Evolutionary conservation across 192 early-diverging fungal genomes (phyloP).

Genomic region (Funneliformis mosseae): DNA sequence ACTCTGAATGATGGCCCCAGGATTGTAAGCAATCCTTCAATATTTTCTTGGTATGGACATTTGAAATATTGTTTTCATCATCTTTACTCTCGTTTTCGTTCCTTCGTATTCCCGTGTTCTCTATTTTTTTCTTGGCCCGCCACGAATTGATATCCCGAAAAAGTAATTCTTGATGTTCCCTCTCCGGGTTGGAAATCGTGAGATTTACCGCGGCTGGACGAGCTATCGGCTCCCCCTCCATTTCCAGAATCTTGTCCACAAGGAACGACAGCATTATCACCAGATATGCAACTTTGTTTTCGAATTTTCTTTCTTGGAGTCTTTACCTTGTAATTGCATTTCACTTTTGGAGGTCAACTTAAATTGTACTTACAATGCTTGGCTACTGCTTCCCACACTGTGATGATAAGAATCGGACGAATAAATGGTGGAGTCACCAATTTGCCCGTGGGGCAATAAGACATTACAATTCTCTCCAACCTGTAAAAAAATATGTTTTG

Average conservation of each 20-base stretch:
- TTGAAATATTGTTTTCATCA: too few species aligned
- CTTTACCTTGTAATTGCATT: slow-evolving; percentile 3
- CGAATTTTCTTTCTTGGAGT: neutral
- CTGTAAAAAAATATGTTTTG: neutral
- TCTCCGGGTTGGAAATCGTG: too few species aligned
- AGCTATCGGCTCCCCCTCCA: neutral
- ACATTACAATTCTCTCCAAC: neutral
- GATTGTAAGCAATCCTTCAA: neutral
- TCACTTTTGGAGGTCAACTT: neutral
- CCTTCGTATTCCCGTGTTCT: too few species aligned
- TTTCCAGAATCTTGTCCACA: neutral
- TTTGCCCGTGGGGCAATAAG: neutral
- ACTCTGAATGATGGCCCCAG: neutral
- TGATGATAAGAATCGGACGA: slow-evolving; percentile 6
- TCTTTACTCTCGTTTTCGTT: too few species aligned
- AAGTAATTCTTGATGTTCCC: too few species aligned
- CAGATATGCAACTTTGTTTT: neutral
- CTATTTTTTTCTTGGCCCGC: too few species aligned
- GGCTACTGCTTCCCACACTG: neutral
- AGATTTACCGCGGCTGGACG: neutral
- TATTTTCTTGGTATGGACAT: too few species aligned
- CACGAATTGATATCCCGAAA: too few species aligned
- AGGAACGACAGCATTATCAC: neutral
- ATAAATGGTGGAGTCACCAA: neutral
- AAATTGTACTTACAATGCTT: neutral